Percentiles rank a stretch among this genome's conserved stretches.
phyloP scores from a whole-genome alignment of 768 basidiomycete species.

The Lactifluus subvellereus region DNA sequence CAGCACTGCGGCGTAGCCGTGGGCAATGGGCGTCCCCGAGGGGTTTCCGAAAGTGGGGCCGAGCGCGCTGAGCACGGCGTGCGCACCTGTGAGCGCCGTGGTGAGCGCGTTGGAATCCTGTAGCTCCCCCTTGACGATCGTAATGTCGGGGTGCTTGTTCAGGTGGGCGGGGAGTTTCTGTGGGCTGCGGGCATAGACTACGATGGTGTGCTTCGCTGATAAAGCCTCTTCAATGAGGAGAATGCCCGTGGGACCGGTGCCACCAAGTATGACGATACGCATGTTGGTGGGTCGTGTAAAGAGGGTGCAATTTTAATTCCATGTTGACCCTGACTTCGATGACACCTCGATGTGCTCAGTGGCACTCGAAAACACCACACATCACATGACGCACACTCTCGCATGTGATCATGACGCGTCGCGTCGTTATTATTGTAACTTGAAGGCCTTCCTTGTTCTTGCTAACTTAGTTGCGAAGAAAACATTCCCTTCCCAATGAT shows the following conservation, averaged over 20 bases:
- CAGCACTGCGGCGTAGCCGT: conserved; percentile 51
- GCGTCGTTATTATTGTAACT: no score
- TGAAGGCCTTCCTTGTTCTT: no score
- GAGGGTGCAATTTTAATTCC: not conserved
- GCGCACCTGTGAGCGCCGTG: conserved; percentile 49
- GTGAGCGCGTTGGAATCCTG: conserved; percentile 45
- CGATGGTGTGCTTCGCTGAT: conserved; percentile 39
- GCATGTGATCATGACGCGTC: no score
- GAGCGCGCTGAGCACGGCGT: conserved; percentile 62
- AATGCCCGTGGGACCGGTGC: conserved; percentile 57
- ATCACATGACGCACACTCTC: no score
- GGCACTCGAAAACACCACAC: no score
- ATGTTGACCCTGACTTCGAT: no score
- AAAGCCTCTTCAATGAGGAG: conserved; percentile 54
- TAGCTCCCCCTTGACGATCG: conserved; percentile 50
- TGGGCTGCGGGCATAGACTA: conserved; percentile 60
- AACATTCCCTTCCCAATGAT: no score
- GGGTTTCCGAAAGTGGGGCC: conserved; percentile 46
- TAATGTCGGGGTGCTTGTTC: conserved; percentile 39
- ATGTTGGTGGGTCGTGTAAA: conserved; percentile 27
- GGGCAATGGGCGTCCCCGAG: conserved; percentile 52
- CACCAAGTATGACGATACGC: conserved; percentile 64
- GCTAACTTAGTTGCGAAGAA: no score
- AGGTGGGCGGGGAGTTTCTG: conserved; percentile 54
- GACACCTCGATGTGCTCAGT: no score